Base-by-base conservation (phyloP, 768 basidiomycete species). In the Amanita thiersii region DNA sequence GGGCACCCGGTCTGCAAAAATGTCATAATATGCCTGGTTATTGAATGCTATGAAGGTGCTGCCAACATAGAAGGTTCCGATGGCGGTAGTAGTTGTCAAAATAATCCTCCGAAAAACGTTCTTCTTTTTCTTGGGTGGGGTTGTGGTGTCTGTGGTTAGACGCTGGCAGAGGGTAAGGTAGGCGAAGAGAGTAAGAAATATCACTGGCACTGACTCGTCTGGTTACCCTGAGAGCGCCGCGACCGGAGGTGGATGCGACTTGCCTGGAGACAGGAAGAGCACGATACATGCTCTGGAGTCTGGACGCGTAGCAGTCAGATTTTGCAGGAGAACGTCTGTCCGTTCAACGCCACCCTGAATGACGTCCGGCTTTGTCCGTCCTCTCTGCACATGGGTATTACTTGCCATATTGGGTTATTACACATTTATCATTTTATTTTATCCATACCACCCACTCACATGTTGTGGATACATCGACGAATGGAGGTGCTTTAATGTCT, bases 1-100 rank as follows among this genome's bases (percentile, higher is more conserved):
- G 2, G 93, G 93, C 40, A 92, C 78, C 31, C 75, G 69, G 51
- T 81, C 76, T 43, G 79, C 72, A 69, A 96, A 96, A 57, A 94
- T 72, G 50, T 93, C 85, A 56, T 86, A 80, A 67, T 93, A 96
- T 2, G 67, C 59, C 50, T 81, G 82, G 59, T 75, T 80, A 52
- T 83, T 74, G 65, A 85, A 83, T 15, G 88, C 77, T 44, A 79
- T 64, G 59, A 86, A 84, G 6, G 82, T 75, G 60, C 89, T 89
- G 38, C 81, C 78, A 45, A 81, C 64, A 69, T 92, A 94, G 67
- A 91, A 90, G 12, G 80, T 77, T 36, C 81, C 76, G 12, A 77
- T 76, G 15, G 78, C 69, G 7, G 77, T 70, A 31, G 81, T 62
- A 11, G 86, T 80, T 40, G 83, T 78, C 60, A 81, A 66, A 23